Base-by-base conservation (phyloP, 2,329 filamentous ascomycete genomes). In the Cadophora sp. region DNA sequence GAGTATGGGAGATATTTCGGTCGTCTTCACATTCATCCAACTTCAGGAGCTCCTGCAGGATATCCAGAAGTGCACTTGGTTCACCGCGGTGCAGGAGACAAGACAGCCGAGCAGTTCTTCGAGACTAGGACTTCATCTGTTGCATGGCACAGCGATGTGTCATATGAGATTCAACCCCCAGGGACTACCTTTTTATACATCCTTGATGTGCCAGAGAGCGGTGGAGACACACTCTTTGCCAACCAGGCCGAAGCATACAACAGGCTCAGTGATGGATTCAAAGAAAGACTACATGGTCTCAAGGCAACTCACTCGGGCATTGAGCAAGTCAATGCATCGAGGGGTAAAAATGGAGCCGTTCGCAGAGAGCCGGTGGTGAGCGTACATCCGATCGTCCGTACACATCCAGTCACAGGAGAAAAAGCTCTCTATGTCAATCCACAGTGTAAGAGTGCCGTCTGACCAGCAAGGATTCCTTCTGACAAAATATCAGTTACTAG, bases 101-200 rank as follows among this genome's bases (percentile, higher is more conserved):
- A 84, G 7, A 85, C 83, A 2, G 85, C 83, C 22, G 80, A 85
- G 22, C 82, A 85, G 59, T 91, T 91, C 78, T 89, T 93, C 71
- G 80, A 85, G 64, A 86, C 87, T 56, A 86, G 91, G 24, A 94
- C 91, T 3, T 95, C 90, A 79, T 92, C 90, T 0, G 89, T 96
- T 1, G 92, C 92, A 8, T 97, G 93, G 93, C 94, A 97, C 80
- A 92, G 89, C 0, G 94, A 97, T 72, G 90, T 97, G 1, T 92
- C 91, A 0, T 97, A 96, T 76, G 94, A 97, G 81, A 82, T 87
- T 72, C 94, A 97, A 80, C 93, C 94, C 1, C 93, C 94, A 0
- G 93, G 93, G 36, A 97, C 93, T 0, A 97, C 94, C 0, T 96
- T 97, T 80, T 80, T 97, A 43, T 97, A 96, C 76, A 84, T 94